Conservation (phyloP, 1,139 yeast genomes). For the Candida tropicalis region DNA sequence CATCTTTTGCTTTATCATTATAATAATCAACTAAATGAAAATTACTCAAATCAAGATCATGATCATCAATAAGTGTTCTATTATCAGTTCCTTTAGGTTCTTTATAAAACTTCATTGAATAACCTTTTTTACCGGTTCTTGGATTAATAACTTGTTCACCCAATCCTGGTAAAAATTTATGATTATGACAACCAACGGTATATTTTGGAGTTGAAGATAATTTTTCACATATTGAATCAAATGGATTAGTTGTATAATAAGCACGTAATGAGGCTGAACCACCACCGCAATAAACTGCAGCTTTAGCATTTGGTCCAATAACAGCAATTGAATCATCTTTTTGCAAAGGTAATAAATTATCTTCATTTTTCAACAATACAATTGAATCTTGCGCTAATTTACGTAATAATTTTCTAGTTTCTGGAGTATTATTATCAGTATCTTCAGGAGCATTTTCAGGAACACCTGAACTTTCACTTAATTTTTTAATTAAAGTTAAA, state of each 20-base stretch:
- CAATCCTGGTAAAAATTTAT: slow-evolving; percentile 31
- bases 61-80: slow-evolving; percentile 39
- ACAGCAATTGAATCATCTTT: slow-evolving; percentile 26
- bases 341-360: slow-evolving; percentile 41
- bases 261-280: slow-evolving; percentile 38
- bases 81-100: slow-evolving; percentile 21
- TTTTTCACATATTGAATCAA: slow-evolving; percentile 28
- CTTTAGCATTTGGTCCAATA: slow-evolving; percentile 39
- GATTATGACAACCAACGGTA: slow-evolving; percentile 25
- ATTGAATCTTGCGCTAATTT: slow-evolving; percentile 52
- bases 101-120: slow-evolving; percentile 36
- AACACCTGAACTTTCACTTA: slow-evolving; percentile 33
- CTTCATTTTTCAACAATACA: slow-evolving; percentile 57
- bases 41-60: slow-evolving; percentile 31
- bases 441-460: slow-evolving; percentile 37
- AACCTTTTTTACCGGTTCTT: slow-evolving; percentile 45
- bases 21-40: slow-evolving; percentile 52
- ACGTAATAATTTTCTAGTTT: slow-evolving; percentile 46
- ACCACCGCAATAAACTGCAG: slow-evolving; percentile 34
- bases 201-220: slow-evolving; percentile 20
- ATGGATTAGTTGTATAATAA: slow-evolving; percentile 33
- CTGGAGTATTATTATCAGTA: slow-evolving; percentile 38
- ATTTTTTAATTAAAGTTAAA: slow-evolving; percentile 46
- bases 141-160: slow-evolving; percentile 25
- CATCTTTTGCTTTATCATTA: slow-evolving; percentile 24